Evolutionary conservation across 2,329 filamentous ascomycete species (phyloP), one percentile per base, ranked within the genome.

Genomic region (Sporothrix curviconia): DNA sequence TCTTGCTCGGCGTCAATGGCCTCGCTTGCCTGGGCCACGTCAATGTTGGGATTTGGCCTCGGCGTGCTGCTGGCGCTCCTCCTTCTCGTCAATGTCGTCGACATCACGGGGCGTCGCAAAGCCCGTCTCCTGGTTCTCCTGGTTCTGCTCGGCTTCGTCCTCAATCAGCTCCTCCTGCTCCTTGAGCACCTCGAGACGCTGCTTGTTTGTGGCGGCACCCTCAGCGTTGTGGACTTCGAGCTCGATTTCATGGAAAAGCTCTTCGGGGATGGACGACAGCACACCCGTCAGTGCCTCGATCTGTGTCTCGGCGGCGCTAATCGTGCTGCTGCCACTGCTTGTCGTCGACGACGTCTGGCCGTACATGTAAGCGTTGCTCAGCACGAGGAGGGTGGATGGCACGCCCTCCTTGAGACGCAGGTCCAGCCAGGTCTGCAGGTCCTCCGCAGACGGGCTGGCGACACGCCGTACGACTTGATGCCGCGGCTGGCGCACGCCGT

Each of bases 161-260:
- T 96, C 87, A 59, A 99, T 99, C 62, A 99, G 84, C 71, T 96
- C 94, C 72, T 99, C 89, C 77, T 99, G 94, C 77, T 99, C 94
- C 81, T 91, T 95, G 69, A 99, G 82, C 15, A 99, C 94, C 77
- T 99, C 94, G 42, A 99, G 87, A 71, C 94, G 88, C 79, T 97
- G 94, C 81, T 95, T 96, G 83, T 99, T 99, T 64, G 94, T 99
- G 24, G 94, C 94, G 11, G 92, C 92, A 61, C 94, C 94, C 75
- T 99, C 94, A 50, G 92, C 92, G 61, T 87, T 95, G 79, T 96
- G 90, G 9, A 99, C 91, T 76, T 99, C 94, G 32, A 99, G 87
- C 74, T 97, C 94, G 62, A 99, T 96, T 78, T 99, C 94, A 79
- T 99, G 94, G 89, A 95, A 99, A 40, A 99, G 81, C 72, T 99